Evolutionary conservation across 495 filamentous ascomycete genomes (phyloP).

Genomic region (Stereocaulon alpinum): DNA sequence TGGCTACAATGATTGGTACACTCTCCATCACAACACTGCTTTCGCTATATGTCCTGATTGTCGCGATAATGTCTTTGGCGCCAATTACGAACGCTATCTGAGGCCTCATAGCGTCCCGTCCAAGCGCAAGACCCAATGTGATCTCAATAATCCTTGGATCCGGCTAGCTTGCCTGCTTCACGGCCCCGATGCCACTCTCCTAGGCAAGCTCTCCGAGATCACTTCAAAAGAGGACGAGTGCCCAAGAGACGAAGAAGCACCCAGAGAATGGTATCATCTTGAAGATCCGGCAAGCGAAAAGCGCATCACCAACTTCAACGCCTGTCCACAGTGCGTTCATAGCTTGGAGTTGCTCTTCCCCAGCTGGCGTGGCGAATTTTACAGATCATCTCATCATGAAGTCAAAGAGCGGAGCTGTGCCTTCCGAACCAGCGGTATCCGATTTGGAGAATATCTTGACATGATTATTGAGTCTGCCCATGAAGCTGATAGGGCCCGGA

Average conservation of each 20-base stretch:
- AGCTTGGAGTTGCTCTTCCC: slow-evolving; percentile 45
- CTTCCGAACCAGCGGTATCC: slow-evolving; percentile 39
- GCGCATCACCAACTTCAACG: slow-evolving; percentile 45
- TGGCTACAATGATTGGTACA: slow-evolving; percentile 56
- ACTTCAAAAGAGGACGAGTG: slow-evolving; percentile 36
- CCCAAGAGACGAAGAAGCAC: slow-evolving; percentile 37
- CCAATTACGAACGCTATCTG: slow-evolving; percentile 44
- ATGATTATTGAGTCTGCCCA: slow-evolving; percentile 46
- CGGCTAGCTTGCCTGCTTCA: slow-evolving; percentile 53
- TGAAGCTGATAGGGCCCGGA: slow-evolving; percentile 29
- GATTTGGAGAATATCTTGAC: slow-evolving; percentile 53
- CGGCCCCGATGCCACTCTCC: slow-evolving; percentile 41
- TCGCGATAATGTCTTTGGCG: slow-evolving; percentile 43
- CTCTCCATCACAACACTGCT: slow-evolving; percentile 41
- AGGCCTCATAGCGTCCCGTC: slow-evolving; percentile 35
- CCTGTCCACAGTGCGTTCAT: slow-evolving; percentile 44
- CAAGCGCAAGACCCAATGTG: slow-evolving; percentile 39
- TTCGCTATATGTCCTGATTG: slow-evolving; percentile 59
- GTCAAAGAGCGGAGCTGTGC: slow-evolving; percentile 36
- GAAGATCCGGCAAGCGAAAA: slow-evolving; percentile 41
- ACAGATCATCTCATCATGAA: slow-evolving; percentile 11
- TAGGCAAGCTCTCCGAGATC: slow-evolving; percentile 42
- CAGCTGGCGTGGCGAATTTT: slow-evolving; percentile 38
- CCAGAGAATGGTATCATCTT: slow-evolving; percentile 50
- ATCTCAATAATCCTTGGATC: slow-evolving; percentile 53